Percentiles rank a stretch among this genome's conserved stretches.
phyloP scores from a whole-genome alignment of 768 basidiomycete species.

The Tubosaeta sp. region DNA sequence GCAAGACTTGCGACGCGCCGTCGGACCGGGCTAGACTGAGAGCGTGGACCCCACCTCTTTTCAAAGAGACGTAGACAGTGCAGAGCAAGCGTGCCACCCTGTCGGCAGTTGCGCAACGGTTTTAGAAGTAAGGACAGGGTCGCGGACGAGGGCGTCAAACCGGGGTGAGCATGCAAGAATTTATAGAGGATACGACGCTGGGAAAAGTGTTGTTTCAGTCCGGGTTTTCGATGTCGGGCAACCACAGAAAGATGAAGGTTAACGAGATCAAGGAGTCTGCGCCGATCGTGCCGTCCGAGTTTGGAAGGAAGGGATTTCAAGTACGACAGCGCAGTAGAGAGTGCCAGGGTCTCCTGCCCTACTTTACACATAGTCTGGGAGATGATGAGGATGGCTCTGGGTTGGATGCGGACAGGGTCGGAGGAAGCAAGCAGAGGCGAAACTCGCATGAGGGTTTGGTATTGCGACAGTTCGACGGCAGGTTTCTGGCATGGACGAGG shows the following conservation, averaged over 20 bases:
- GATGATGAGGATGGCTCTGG: constrained; percentile 42
- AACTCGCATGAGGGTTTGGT: constrained; percentile 39
- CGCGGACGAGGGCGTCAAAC: constrained; percentile 51
- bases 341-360: constrained; percentile 37
- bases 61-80: constrained; percentile 43
- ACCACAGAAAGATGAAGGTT: constrained; percentile 40
- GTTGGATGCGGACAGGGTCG: constrained; percentile 34
- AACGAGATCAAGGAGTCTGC: constrained; percentile 48
- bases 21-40: constrained; percentile 56
- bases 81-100: constrained; percentile 53
- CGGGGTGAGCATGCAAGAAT: constrained; percentile 44
- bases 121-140: constrained; percentile 59
- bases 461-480: constrained; percentile 23
- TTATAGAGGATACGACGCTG: constrained; percentile 41
- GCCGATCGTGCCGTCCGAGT: constrained; percentile 33
- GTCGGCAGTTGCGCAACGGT: constrained; percentile 43
- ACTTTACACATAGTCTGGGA: constrained; percentile 44
- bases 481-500: constrained; percentile 12
- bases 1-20: constrained; percentile 57
- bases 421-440: constrained; percentile 35
- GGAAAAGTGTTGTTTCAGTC: constrained; percentile 42
- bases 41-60: constrained; percentile 49
- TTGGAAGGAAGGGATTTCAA: constrained; percentile 44
- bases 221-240: constrained; percentile 28
- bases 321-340: constrained; percentile 45